These are phyloP conservation scores for Saccharomyces paradoxus DNA, from an alignment of 805 yeast genomes.

Conservation along the genomic window DNA sequence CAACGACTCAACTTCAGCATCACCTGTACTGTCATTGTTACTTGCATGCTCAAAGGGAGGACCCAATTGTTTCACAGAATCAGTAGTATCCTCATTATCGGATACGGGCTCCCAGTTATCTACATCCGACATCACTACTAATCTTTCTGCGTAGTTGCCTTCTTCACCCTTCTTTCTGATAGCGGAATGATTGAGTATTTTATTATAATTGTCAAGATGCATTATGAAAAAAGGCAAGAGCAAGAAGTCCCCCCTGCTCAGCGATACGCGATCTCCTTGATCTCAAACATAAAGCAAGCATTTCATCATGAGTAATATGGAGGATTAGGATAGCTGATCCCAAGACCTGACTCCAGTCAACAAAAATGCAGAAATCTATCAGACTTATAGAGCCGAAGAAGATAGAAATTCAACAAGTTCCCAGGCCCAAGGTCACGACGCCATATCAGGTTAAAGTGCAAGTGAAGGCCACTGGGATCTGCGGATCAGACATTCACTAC, in stretches of 20 bases:
- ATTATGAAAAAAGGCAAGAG: neutral
- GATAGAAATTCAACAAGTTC: neutral
- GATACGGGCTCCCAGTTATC: conserved; percentile 21
- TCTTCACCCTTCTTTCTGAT: neutral
- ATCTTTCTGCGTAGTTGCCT: neutral
- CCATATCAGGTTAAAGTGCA: neutral
- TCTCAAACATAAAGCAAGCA: neutral
- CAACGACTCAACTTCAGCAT: neutral
- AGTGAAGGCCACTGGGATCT: conserved; percentile 63
- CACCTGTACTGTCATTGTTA: conserved; percentile 1
- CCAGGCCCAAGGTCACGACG: neutral
- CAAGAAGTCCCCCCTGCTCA: neutral
- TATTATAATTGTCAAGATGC: neutral
- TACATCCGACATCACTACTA: conserved; percentile 2
- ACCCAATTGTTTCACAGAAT: neutral
- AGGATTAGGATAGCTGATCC: neutral
- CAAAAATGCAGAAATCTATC: neutral
- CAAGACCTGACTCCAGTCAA: neutral
- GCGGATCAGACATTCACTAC: conserved; percentile 82
- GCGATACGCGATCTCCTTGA: neutral
- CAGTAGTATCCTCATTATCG: conserved; percentile 1
- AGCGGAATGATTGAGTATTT: neutral
- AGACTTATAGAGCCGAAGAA: neutral
- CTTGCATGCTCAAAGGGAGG: neutral
- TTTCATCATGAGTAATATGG: neutral